Evolutionary conservation across 2,329 filamentous ascomycete species (phyloP), one percentile per base, ranked within the genome.

Genomic region (Aspergillus eucalypticola): DNA sequence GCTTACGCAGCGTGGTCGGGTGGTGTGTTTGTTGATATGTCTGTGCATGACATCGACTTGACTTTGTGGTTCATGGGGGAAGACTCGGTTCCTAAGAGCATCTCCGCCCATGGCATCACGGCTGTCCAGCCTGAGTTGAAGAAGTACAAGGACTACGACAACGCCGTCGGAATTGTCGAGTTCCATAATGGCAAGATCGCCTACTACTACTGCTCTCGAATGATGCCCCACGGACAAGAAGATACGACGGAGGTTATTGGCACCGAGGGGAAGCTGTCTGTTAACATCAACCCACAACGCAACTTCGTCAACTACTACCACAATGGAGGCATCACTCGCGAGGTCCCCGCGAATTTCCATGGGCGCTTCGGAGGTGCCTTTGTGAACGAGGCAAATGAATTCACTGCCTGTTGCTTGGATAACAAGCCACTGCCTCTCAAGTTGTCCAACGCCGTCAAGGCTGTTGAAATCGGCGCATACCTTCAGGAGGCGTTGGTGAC

Each of bases 1-100:
- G 78, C 81, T 21, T 90, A 89, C 72, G 85, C 87, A 5, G 80
- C 85, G 65, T 86, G 83, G 74, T 83, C 79, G 2, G 87, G 87
- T 25, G 87, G 87, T 54, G 87, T 89, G 67, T 90, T 90, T 66
- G 87, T 90, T 55, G 88, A 90, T 75, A 88, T 85, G 76, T 84
- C 83, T 55, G 84, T 90, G 66, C 88, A 90, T 75, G 88, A 90
- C 66, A 89, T 90, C 63, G 86, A 88, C 64, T 80, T 88, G 3
- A 81, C 84, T 0, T 74, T 88, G 4, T 88, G 85, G 85, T 88
- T 83, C 76, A 86, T 87, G 66, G 84, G 83, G 8, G 76, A 82
- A 51, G 82, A 84, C 58, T 76, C 76, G 11, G 69, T 78, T 5
- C 79, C 86, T 59, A 87, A 87, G 73, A 82, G 76, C 57, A 82